Evolutionary conservation across 2,329 filamentous ascomycete genomes (phyloP), one percentile per base, ranked within the genome.

Genomic region (Trichoderma cornu-damae): DNA sequence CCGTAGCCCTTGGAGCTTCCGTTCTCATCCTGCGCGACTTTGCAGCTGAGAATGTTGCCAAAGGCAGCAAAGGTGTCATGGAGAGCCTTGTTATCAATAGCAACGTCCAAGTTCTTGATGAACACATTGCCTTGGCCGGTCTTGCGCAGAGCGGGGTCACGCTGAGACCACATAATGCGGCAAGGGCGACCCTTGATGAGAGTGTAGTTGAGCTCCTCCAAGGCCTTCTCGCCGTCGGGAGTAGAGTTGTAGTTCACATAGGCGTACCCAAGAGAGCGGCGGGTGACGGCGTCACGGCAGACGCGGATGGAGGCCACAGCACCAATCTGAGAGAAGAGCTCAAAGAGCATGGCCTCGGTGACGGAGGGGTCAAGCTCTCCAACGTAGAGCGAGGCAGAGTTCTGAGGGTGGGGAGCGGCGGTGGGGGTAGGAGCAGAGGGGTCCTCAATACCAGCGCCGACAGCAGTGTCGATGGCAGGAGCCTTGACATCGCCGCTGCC

Each of bases 131-230:
- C 94, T 79, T 96, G 91, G 65, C 94, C 94, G 67, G 91, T 99
- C 87, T 99, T 99, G 81, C 94, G 94, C 69, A 99, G 87, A 73
- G 93, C 93, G 65, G 94, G 94, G 77, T 99, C 94, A 75, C 94
- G 94, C 84, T 99, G 94, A 64, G 94, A 99, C 94, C 94, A 99
- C 94, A 99, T 99, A 80, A 99, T 99, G 72, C 94, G 93, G 88
- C 94, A 99, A 61, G 94, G 93, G 72, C 89, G 91, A 69, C 92
- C 92, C 85, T 97, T 97, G 82, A 99, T 97, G 69, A 96, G 81
- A 63, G 94, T 99, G 83, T 99, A 99, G 86, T 99, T 99, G 68
- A 99, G 85, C 79, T 99, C 94, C 79, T 99, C 94, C 61, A 99
- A 87, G 69, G 94, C 94, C 78, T 96, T 95, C 83, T 99, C 94